These are phyloP conservation scores for Mortierella hygrophila DNA, from an alignment of 192 early-diverging fungal genomes.

Conservation along the genomic window DNA sequence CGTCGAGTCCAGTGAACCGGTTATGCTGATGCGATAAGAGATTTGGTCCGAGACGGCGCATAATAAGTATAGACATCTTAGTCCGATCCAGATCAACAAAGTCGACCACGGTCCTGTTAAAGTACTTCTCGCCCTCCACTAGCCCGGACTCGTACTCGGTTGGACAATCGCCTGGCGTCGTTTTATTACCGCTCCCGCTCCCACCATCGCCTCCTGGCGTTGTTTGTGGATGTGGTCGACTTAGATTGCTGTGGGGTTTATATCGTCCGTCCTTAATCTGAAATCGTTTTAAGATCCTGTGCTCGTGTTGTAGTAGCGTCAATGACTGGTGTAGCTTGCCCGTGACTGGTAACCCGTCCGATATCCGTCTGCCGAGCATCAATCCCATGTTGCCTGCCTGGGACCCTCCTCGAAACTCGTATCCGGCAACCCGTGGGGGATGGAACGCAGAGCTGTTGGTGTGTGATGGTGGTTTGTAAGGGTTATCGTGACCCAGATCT, in stretches of 20 bases:
- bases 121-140: slow-evolving; percentile 41
- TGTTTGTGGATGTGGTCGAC: background rate
- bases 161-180: background rate
- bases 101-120: slow-evolving; percentile 48
- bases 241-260: background rate
- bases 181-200: background rate
- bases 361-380: slow-evolving; percentile 39
- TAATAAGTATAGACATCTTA: slow-evolving; percentile 35
- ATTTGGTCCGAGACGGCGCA: slow-evolving; percentile 42
- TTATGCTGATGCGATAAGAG: slow-evolving; percentile 29
- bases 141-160: slow-evolving; percentile 12
- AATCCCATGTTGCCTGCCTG: slow-evolving; percentile 49
- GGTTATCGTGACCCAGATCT: slow-evolving; percentile 19
- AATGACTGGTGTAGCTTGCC: slow-evolving; percentile 44
- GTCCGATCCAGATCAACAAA: slow-evolving; percentile 39
- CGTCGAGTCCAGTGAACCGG: slow-evolving; percentile 27
- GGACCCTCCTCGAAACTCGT: slow-evolving; percentile 37
- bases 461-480: slow-evolving; percentile 35
- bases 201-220: background rate
- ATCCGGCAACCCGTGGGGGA: slow-evolving; percentile 34
- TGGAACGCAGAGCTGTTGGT: slow-evolving; percentile 32
- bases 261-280: slow-evolving; percentile 20
- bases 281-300: slow-evolving; percentile 37
- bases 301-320: slow-evolving; percentile 42
- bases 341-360: slow-evolving; percentile 30